These are phyloP conservation scores for Datisca glomerata DNA, from an alignment of 306 rosid species.

Conservation along the genomic window DNA sequence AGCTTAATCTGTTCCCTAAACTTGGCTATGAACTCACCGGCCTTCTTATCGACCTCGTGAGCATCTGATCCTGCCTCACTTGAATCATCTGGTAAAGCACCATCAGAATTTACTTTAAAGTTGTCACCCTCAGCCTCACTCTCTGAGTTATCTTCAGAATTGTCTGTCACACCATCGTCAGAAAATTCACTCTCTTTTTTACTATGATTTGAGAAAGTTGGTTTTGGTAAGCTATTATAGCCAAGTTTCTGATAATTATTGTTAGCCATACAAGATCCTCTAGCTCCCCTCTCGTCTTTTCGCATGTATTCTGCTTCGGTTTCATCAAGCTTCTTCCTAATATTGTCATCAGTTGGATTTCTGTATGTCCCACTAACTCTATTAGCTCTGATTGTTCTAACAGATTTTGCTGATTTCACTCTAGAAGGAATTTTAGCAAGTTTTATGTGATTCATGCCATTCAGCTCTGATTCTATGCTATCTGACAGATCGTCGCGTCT, in stretches of 20 bases:
- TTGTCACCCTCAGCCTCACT: conserved; percentile 28
- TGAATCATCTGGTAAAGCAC: conserved; percentile 27
- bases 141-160: conserved; percentile 22
- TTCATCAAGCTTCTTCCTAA: conserved; percentile 21
- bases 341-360: conserved; percentile 30
- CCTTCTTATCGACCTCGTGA: conserved; percentile 87
- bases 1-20: conserved; percentile 86
- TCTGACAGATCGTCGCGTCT: conserved; percentile 16
- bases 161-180: conserved; percentile 14
- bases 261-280: conserved; percentile 22
- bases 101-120: conserved; percentile 31
- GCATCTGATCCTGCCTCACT: conserved; percentile 48
- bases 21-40: conserved; percentile 86
- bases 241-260: conserved; percentile 19
- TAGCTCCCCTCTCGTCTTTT: conserved; percentile 29
- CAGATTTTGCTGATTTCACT: conserved; percentile 91
- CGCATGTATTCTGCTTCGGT: conserved; percentile 21
- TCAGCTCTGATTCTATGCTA: conserved; percentile 21
- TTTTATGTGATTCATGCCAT: conserved; percentile 18
- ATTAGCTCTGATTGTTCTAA: conserved; percentile 61
- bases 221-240: conserved; percentile 20
- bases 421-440: conserved; percentile 26
- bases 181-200: conserved; percentile 21
- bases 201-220: conserved; percentile 13
- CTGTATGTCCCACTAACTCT: conserved; percentile 22